phyloP scores from a whole-genome alignment of 208 protist genomes.

The Tetramitus jugosus region DNA sequence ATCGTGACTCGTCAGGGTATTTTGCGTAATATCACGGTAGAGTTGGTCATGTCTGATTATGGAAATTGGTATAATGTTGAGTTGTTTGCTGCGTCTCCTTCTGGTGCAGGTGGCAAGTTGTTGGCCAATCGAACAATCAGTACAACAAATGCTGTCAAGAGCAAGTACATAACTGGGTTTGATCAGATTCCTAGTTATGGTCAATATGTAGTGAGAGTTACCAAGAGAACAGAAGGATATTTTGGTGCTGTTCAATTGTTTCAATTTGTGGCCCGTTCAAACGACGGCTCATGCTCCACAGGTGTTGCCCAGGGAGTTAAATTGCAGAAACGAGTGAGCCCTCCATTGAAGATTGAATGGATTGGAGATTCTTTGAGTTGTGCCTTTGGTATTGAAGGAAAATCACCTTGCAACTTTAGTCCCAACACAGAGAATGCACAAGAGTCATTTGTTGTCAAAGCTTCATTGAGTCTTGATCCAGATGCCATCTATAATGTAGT shows the following conservation, averaged over 20 bases:
- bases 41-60: too few relatives aligned
- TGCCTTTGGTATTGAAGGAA: slow-evolving; percentile 19
- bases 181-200: too few relatives aligned
- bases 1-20: too few relatives aligned
- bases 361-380: slow-evolving; percentile 20
- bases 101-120: too few relatives aligned
- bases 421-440: neutral
- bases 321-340: neutral
- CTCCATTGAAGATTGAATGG: slow-evolving; percentile 7
- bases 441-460: neutral
- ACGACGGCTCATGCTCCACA: too few relatives aligned
- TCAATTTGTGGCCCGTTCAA: too few relatives aligned
- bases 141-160: too few relatives aligned
- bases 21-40: too few relatives aligned
- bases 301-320: neutral
- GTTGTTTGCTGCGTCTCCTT: too few relatives aligned
- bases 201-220: neutral
- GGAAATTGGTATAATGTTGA: neutral
- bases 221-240: slow-evolving; percentile 4
- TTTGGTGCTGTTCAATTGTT: neutral
- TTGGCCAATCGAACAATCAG: too few relatives aligned
- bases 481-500: neutral
- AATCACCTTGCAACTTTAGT: slow-evolving; percentile 6
- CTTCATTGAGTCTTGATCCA: neutral
- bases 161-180: too few relatives aligned